Evolutionary conservation across 306 rosid genomes (phyloP), one percentile per base, ranked within the genome.

Genomic region (Luffa acutangula): DNA sequence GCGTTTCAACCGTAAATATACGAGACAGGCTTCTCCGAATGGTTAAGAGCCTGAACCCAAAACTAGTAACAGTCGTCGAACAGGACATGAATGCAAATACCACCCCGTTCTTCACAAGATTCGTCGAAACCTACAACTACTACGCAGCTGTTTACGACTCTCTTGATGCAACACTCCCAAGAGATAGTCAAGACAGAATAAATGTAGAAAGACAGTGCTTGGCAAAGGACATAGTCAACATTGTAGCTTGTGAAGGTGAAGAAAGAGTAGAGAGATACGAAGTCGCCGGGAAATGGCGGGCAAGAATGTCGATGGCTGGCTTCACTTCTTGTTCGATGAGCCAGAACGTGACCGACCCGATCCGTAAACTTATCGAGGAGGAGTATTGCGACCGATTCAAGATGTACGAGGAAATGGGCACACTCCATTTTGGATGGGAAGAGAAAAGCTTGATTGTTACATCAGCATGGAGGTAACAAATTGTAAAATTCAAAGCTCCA

Each of bases 211-310:
- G 90, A 83, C 97, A 95, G 37, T 95, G 99, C 87, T 88, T 95
- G 33, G 99, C 99, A 4, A 84, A 97, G 80, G 99, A 95, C 87
- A 91, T 95, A 71, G 97, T 95, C 12, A 95, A 95, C 77, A 86
- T 93, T 0, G 85, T 95, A 46, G 97, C 99, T 0, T 95, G 99
- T 12, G 99, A 95, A 85, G 99, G 97, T 0, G 94, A 93, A 81
- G 97, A 90, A 60, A 83, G 99, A 84, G 91, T 95, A 31, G 99
- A 95, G 85, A 77, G 99, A 69, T 95, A 90, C 17, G 99, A 95
- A 77, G 97, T 93, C 5, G 99, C 99, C 0, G 97, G 99, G 18
- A 95, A 95, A 90, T 95, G 99, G 99, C 85, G 96, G 79, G 99
- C 99, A 6, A 93, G 99, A 86, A 91, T 95, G 97, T 65, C 79